Evolutionary conservation across 2,329 filamentous ascomycete genomes (phyloP), one percentile per base, ranked within the genome.

Genomic region (Rutstroemia sp.): DNA sequence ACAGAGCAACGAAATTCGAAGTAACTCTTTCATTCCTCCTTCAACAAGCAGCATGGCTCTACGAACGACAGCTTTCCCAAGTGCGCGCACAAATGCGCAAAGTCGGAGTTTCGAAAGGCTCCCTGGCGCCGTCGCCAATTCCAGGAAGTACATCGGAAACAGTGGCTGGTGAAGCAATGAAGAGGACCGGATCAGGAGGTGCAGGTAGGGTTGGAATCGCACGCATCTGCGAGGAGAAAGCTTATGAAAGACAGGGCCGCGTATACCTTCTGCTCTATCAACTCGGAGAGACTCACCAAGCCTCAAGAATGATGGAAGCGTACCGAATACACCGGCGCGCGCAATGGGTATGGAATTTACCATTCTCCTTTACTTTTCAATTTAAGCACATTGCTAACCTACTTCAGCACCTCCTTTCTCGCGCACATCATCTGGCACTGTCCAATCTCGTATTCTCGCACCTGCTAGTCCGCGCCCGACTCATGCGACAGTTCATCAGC

Each of bases 11-110:
- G 52, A 78, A 82, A 47, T 96, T 96, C 72, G 81, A 92, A 60
- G 92, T 96, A 19, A 87, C 89, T 25, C 83, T 95, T 57, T 81
- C 90, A 42, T 97, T 97, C 67, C 79, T 99, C 34, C 81, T 96
- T 16, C 89, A 96, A 69, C 91, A 99, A 72, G 91, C 91, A 61
- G 91, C 90, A 71, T 96, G 91, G 81, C 81, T 97, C 5, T 96
- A 94, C 68, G 92, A 97, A 69, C 81, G 89, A 51, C 90, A 97
- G 73, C 81, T 95, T 27, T 88, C 89, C 0, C 90, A 96, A 69
- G 89, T 97, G 48, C 84, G 89, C 63, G 91, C 88, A 19, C 91
- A 96, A 73, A 90, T 97, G 76, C 84, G 88, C 60, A 94, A 87
- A 68, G 83, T 86, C 45, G 83, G 80, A 2, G 79, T 78, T 6